Conservation (phyloP, 2,329 filamentous ascomycete species). For the Pseudogymnoascus verrucosus region DNA sequence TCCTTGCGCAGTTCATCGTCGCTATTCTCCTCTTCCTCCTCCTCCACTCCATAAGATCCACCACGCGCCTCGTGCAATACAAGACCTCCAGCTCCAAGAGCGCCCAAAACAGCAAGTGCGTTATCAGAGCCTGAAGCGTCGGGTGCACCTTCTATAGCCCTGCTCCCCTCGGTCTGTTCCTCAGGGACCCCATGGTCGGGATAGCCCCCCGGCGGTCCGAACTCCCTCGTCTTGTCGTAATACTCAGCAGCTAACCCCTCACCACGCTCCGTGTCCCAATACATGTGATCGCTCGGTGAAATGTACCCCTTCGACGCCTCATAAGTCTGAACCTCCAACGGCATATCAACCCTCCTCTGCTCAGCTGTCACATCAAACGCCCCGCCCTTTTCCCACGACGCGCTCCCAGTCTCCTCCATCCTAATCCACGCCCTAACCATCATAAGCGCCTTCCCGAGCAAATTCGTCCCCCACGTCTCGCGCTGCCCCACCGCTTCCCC, state of each 20-base stretch:
- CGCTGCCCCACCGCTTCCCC: slow-evolving; percentile 40
- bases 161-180: not conserved
- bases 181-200: not conserved
- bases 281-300: not conserved
- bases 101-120: not conserved
- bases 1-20: not conserved
- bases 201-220: not conserved
- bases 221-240: not conserved
- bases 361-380: not conserved
- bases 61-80: not conserved
- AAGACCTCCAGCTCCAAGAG: not conserved
- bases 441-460: slow-evolving; percentile 56
- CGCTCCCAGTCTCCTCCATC: slow-evolving; percentile 25
- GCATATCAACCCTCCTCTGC: slow-evolving; percentile 9
- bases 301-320: not conserved
- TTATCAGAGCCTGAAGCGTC: not conserved
- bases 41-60: not conserved
- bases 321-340: not conserved
- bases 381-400: slow-evolving; percentile 15
- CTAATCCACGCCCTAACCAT: slow-evolving; percentile 46
- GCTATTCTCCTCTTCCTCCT: not conserved
- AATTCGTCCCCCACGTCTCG: slow-evolving; percentile 53
- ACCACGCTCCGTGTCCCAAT: not conserved
- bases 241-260: not conserved
- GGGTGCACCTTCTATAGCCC: not conserved